Evolutionary conservation across 257 asterid species (phyloP).

Genomic region (Verbena officinalis): DNA sequence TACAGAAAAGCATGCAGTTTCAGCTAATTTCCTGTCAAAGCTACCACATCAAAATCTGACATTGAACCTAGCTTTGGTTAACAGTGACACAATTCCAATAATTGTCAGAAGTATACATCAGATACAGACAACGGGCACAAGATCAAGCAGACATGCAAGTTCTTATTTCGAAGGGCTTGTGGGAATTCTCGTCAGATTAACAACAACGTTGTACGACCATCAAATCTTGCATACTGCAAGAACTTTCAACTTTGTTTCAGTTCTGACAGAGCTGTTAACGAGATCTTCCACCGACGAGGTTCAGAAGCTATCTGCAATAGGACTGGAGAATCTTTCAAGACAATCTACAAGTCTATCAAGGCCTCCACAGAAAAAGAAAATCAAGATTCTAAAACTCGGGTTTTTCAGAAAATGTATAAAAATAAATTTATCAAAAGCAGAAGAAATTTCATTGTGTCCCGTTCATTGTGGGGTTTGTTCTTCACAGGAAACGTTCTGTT

Average conservation of each 20-base stretch:
- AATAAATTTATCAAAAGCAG: constrained; percentile 34
- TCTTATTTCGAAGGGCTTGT: constrained; percentile 78
- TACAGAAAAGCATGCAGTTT: constrained; percentile 69
- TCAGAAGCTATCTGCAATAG: constrained; percentile 63
- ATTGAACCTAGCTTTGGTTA: constrained; percentile 69
- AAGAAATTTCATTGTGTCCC: constrained; percentile 49
- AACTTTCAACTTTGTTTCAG: constrained; percentile 51
- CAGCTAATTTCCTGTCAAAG: constrained; percentile 67
- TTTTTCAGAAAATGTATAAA: constrained; percentile 49
- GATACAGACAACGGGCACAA: constrained; percentile 55
- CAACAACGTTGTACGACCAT: constrained; percentile 70
- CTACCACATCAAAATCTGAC: constrained; percentile 80
- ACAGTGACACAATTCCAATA: constrained; percentile 40
- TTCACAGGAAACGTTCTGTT: constrained; percentile 68
- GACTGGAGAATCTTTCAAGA: constrained; percentile 68
- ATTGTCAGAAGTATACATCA: constrained; percentile 50
- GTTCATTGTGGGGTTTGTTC: constrained; percentile 83
- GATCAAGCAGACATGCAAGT: constrained; percentile 64
- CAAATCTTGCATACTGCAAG: constrained; percentile 55
- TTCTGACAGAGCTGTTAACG: constrained; percentile 59
- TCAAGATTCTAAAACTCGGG: constrained; percentile 41
- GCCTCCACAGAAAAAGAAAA: constrained; percentile 50
- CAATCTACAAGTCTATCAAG: constrained; percentile 58
- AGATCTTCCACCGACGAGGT: constrained; percentile 72
- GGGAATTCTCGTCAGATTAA: constrained; percentile 73